phyloP scores from a whole-genome alignment of 306 rosid species.

The Clitoria ternatea region DNA sequence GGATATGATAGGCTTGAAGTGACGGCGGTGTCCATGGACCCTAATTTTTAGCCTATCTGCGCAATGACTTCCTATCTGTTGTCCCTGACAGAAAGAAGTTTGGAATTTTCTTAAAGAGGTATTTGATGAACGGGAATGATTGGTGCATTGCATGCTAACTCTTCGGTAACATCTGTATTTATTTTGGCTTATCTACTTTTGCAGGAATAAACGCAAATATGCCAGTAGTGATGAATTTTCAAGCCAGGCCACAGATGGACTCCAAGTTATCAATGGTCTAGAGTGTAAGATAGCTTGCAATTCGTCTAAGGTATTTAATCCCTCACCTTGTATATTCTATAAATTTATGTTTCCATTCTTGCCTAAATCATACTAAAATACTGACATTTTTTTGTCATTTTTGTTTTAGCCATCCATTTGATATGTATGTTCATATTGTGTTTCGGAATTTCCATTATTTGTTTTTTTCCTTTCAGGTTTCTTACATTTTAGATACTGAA shows the following conservation, averaged over 20 bases:
- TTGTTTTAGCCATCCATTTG: neutral
- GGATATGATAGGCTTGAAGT: no score
- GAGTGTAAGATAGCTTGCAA: no score
- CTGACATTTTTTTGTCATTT: neutral
- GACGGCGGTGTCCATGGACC: slow-evolving; percentile 91
- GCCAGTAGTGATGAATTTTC: slow-evolving; percentile 56
- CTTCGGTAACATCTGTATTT: slow-evolving; percentile 23
- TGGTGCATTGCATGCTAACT: no score
- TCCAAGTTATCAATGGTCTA: no score
- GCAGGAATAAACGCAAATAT: slow-evolving; percentile 68
- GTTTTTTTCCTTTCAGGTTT: slow-evolving; percentile 54
- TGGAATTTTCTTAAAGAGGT: slow-evolving; percentile 76
- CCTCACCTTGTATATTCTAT: no score
- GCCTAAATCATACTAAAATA: no score
- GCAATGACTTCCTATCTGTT: slow-evolving; percentile 68
- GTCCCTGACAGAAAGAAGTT: slow-evolving; percentile 68
- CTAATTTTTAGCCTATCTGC: slow-evolving; percentile 75
- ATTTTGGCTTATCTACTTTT: slow-evolving; percentile 17
- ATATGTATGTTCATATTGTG: neutral
- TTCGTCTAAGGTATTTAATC: no score
- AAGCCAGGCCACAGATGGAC: no score
- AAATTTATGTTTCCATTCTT: no score
- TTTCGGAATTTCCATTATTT: slow-evolving; percentile 17
- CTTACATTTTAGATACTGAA: no score
- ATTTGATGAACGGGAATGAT: no score